Conservation (phyloP, 345 rosid species). For the Jatropha curcas region DNA sequence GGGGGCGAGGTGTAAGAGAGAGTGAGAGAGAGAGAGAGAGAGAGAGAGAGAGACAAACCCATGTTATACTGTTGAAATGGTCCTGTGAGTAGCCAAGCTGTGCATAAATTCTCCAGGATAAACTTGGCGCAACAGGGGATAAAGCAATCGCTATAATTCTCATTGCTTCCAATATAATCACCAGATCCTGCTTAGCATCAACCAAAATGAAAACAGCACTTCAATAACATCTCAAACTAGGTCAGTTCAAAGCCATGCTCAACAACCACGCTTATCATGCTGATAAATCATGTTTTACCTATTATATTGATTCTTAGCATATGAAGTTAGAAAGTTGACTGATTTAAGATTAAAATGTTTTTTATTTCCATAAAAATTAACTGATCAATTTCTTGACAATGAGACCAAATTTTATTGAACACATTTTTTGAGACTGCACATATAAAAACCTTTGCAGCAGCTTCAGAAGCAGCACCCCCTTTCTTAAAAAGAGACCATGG, state of each 20-base stretch:
- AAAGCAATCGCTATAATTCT: conserved; percentile 79
- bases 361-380: not conserved
- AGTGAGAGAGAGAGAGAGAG: not conserved
- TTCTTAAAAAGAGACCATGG: conserved; percentile 93
- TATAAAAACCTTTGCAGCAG: conserved; percentile 75
- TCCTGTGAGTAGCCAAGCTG: conserved; percentile 83
- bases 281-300: not conserved
- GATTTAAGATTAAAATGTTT: not conserved
- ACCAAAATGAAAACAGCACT: conserved; percentile 10
- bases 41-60: conserved; percentile 49
- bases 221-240: conserved; percentile 3
- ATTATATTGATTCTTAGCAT: not conserved
- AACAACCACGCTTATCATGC: not conserved
- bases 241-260: not conserved
- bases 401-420: not conserved
- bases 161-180: conserved; percentile 79
- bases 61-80: conserved; percentile 48
- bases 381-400: not conserved
- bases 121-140: conserved; percentile 71
- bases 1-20: too few species aligned
- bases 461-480: conserved; percentile 77
- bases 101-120: conserved; percentile 65
- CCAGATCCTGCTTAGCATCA: conserved; percentile 61
- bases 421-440: not conserved
- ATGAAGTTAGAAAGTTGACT: not conserved